Conservation (phyloP, 371 early-diverging fungal genomes). For the Rhizopus arrhizus region DNA sequence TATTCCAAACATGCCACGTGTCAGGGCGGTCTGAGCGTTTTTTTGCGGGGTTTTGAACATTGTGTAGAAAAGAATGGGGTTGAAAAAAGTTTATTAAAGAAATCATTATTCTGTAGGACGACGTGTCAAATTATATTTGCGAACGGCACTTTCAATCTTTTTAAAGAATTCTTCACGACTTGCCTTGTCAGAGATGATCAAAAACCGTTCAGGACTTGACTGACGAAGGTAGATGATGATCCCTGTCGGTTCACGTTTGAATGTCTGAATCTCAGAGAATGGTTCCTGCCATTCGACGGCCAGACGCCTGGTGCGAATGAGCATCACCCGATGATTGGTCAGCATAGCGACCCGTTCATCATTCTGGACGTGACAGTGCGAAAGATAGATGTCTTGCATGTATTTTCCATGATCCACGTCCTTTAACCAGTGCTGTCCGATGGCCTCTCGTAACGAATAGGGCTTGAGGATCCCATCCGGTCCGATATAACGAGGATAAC, state of each 20-base stretch:
- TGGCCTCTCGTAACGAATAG: constrained; percentile 81
- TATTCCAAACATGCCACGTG: too few relatives aligned
- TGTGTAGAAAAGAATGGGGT: too few relatives aligned
- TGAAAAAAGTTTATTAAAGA: too few relatives aligned
- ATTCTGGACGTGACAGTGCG: constrained; percentile 76
- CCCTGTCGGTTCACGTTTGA: constrained; percentile 51
- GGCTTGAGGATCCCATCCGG: constrained; percentile 76
- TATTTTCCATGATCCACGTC: constrained; percentile 81
- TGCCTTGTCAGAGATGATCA: constrained; percentile 60
- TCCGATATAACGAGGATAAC: constrained; percentile 86
- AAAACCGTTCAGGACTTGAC: constrained; percentile 59
- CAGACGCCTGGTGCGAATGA: constrained; percentile 63
- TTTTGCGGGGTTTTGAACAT: too few relatives aligned
- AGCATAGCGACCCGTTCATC: constrained; percentile 76
- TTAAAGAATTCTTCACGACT: constrained; percentile 64
- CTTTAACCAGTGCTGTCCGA: constrained; percentile 91
- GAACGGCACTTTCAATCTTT: constrained; percentile 57
- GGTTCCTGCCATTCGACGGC: constrained; percentile 74
- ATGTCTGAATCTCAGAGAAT: constrained; percentile 55
- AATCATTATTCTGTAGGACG: constrained; percentile 13
- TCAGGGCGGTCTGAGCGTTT: too few relatives aligned
- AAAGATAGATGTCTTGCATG: constrained; percentile 84
- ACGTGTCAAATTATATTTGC: constrained; percentile 33
- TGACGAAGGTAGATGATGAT: constrained; percentile 49
- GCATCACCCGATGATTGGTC: constrained; percentile 69